phyloP scores from a whole-genome alignment of 148 eudicot species.

The Arctostaphylos glauca region DNA sequence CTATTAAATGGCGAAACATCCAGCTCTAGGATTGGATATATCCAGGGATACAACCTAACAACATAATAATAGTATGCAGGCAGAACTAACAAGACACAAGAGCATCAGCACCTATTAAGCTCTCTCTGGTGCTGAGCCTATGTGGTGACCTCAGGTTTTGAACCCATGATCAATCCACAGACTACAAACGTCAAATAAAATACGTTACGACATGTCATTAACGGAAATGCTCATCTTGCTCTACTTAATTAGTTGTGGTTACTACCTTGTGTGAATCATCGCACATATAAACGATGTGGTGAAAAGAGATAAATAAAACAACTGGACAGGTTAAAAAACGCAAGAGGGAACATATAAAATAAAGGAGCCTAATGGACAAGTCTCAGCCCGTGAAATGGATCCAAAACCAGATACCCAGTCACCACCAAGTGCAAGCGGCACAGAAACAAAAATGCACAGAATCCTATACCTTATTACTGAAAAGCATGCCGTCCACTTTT shows the following conservation, averaged over 20 bases:
- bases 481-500: slow-evolving; percentile 54
- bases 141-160: background rate
- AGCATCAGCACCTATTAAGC: background rate
- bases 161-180: background rate
- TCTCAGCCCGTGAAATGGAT: background rate
- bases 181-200: background rate
- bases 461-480: slow-evolving; percentile 65
- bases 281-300: background rate
- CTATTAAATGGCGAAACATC: background rate
- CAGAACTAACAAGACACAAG: background rate
- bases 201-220: background rate
- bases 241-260: background rate
- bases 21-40: background rate
- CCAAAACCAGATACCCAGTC: slow-evolving; percentile 13
- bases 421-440: background rate
- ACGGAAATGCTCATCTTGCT: background rate
- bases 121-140: background rate
- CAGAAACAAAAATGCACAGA: slow-evolving; percentile 8
- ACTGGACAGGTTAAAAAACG: background rate
- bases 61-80: background rate
- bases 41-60: background rate
- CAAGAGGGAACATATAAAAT: background rate
- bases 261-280: background rate
- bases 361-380: background rate
- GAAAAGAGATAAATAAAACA: background rate